phyloP scores from a whole-genome alignment of 805 yeast species.

The Blastobotrys parvus region DNA sequence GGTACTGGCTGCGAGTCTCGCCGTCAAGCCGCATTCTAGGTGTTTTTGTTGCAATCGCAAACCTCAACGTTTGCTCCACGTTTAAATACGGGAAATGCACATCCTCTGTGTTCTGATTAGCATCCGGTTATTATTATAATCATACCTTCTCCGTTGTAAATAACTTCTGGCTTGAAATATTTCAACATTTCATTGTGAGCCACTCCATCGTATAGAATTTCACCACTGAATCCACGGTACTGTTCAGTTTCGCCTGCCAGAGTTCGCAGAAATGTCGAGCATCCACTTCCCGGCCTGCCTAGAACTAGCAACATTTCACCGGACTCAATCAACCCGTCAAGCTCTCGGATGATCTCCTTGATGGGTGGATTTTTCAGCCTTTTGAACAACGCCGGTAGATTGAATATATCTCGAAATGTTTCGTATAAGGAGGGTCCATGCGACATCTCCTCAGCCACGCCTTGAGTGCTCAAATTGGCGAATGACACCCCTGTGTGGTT shows the following conservation, averaged over 20 bases:
- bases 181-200: constrained; percentile 52
- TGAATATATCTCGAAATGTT: constrained; percentile 31
- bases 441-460: constrained; percentile 30
- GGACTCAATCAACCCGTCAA: constrained; percentile 35
- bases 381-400: constrained; percentile 10
- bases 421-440: constrained; percentile 38
- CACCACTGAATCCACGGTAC: constrained; percentile 43
- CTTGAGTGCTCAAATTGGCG: constrained; percentile 34
- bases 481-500: constrained; percentile 31
- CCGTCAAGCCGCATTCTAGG: constrained; percentile 47
- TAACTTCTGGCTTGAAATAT: constrained; percentile 42
- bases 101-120: constrained; percentile 45
- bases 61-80: constrained; percentile 61
- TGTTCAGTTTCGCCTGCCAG: constrained; percentile 51
- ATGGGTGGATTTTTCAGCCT: background rate
- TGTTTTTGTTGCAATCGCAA: constrained; percentile 62
- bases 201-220: constrained; percentile 54
- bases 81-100: constrained; percentile 71
- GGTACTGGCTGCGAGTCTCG: constrained; percentile 40
- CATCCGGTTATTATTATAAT: no score
- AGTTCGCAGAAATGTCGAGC: constrained; percentile 60
- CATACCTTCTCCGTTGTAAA: constrained; percentile 33
- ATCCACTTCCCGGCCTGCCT: constrained; percentile 76
- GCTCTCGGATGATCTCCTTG: constrained; percentile 19
- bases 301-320: constrained; percentile 66